Conservation (phyloP, 2,329 filamentous ascomycete genomes). For the Phyllosticta paracitricarpa region DNA sequence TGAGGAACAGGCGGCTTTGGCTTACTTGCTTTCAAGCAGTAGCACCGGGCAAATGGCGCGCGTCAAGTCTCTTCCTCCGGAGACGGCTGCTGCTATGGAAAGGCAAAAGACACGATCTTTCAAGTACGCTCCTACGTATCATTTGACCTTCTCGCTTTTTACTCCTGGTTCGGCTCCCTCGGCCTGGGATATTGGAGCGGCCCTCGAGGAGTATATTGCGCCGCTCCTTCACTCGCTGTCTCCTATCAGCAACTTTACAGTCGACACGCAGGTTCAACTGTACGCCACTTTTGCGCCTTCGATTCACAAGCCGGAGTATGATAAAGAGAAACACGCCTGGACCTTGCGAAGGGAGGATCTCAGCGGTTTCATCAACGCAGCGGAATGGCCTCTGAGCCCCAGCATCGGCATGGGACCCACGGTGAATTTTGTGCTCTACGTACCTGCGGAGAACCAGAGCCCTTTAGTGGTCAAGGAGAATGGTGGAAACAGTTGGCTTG, state of each 20-base stretch:
- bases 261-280: slow-evolving; percentile 91
- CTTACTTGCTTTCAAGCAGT: slow-evolving; percentile 33
- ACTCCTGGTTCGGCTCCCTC: slow-evolving; percentile 68
- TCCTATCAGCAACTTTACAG: slow-evolving; percentile 85
- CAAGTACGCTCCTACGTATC: slow-evolving; percentile 88
- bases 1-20: slow-evolving; percentile 79
- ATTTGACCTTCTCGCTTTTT: slow-evolving; percentile 92
- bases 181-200: slow-evolving; percentile 81
- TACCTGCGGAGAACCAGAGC: slow-evolving; percentile 58
- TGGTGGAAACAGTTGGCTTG: slow-evolving; percentile 69
- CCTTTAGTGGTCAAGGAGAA: slow-evolving; percentile 51
- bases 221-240: slow-evolving; percentile 72
- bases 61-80: slow-evolving; percentile 42
- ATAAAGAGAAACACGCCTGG: slow-evolving; percentile 48
- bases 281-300: slow-evolving; percentile 65
- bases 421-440: slow-evolving; percentile 89
- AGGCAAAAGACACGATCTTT: slow-evolving; percentile 71
- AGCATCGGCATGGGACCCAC: slow-evolving; percentile 90
- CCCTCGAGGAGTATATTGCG: slow-evolving; percentile 68
- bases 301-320: slow-evolving; percentile 47
- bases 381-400: slow-evolving; percentile 92
- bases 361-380: slow-evolving; percentile 91
- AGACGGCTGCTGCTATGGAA: slow-evolving; percentile 43
- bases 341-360: slow-evolving; percentile 74
- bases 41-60: slow-evolving; percentile 32